These are phyloP conservation scores for Saccharomycopsis hybrid DNA, from an alignment of 1,139 yeast species.

Conservation along the genomic window DNA sequence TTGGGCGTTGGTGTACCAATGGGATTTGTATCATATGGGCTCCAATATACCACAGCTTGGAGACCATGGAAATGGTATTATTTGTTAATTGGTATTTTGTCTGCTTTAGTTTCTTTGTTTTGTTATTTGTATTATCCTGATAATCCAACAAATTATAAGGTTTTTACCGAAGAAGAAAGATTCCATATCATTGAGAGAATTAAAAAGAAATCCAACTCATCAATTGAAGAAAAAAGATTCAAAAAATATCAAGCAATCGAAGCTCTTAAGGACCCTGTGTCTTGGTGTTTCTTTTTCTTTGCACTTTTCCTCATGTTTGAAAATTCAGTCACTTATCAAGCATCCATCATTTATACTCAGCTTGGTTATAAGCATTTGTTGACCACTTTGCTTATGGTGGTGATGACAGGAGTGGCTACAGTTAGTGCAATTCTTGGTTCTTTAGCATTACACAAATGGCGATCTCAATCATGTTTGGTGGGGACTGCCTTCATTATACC, in stretches of 20 bases:
- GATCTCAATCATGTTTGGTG: constrained; percentile 24
- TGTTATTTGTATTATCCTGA: constrained; percentile 31
- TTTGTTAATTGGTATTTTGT: constrained; percentile 28
- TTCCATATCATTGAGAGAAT: constrained; percentile 33
- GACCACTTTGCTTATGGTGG: constrained; percentile 23
- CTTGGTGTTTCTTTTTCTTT: constrained; percentile 35
- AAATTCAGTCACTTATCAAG: constrained; percentile 37
- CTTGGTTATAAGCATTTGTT: constrained; percentile 27
- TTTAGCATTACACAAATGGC: constrained; percentile 16
- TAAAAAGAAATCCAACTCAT: constrained; percentile 30
- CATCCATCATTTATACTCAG: constrained; percentile 32
- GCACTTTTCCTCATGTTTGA: constrained; percentile 34
- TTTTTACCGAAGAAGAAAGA: constrained; percentile 31
- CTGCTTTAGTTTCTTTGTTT: constrained; percentile 24
- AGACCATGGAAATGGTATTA: constrained; percentile 26
- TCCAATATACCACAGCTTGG: constrained; percentile 22
- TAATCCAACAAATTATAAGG: constrained; percentile 32
- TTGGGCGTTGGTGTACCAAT: constrained; percentile 32
- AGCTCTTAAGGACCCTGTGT: constrained; percentile 34
- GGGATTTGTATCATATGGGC: constrained; percentile 35
- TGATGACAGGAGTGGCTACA: constrained; percentile 23
- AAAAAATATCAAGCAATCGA: constrained; percentile 34
- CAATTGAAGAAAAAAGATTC: constrained; percentile 34
- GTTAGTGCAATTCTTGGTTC: constrained; percentile 24
- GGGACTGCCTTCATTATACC: constrained; percentile 23